phyloP scores from a whole-genome alignment of 805 yeast genomes.

The Lachancea sp. region DNA sequence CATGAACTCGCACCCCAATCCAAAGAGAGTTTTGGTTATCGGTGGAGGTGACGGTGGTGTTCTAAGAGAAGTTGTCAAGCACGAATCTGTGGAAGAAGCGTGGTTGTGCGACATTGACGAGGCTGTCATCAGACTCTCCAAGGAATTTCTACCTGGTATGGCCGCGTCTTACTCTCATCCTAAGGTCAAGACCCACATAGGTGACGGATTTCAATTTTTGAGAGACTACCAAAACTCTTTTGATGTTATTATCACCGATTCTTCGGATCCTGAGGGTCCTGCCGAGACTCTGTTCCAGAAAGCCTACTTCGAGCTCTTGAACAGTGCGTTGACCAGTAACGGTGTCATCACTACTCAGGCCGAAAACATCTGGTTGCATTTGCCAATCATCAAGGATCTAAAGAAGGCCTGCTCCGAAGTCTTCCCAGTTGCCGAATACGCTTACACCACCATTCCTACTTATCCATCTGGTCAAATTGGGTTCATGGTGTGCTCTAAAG shows the following conservation, averaged over 20 bases:
- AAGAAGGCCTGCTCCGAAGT: conserved; percentile 75
- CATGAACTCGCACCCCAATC: conserved; percentile 87
- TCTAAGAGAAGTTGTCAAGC: conserved; percentile 88
- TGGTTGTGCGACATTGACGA: conserved; percentile 93
- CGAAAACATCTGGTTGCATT: conserved; percentile 89
- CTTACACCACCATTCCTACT: conserved; percentile 90
- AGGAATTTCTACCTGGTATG: conserved; percentile 83
- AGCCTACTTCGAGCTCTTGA: conserved; percentile 78
- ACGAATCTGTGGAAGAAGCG: conserved; percentile 78
- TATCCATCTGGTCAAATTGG: conserved; percentile 97
- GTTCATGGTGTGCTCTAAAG: conserved; percentile 93
- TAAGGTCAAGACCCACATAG: conserved; percentile 83
- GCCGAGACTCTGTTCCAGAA: conserved; percentile 91
- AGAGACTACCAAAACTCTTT: conserved; percentile 77
- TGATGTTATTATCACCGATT: conserved; percentile 94
- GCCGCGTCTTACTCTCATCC: conserved; percentile 79
- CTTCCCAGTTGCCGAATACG: conserved; percentile 88
- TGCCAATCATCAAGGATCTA: conserved; percentile 74
- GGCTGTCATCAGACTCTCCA: conserved; percentile 80
- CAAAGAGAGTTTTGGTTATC: conserved; percentile 86
- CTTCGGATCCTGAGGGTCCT: conserved; percentile 98
- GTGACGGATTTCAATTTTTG: conserved; percentile 96
- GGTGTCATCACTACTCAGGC: conserved; percentile 95
- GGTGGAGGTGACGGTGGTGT: conserved; percentile 99
- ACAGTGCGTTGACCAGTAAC: conserved; percentile 82